Base-by-base conservation (phyloP, 208 protist species). In the Herpetomonas tarakana region DNA sequence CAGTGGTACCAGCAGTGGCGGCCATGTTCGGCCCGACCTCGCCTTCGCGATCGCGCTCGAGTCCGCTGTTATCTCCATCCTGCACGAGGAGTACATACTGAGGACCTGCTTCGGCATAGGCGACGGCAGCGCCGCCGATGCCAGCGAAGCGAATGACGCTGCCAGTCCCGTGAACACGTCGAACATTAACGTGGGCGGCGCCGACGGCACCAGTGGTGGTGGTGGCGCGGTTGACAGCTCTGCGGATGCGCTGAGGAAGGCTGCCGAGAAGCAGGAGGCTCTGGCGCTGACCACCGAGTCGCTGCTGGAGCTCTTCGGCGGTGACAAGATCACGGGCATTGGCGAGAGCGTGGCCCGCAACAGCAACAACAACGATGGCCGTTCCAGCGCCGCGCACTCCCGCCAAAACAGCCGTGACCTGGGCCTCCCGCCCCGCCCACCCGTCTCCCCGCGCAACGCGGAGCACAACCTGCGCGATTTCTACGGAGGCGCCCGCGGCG, bases 1-100 rank as follows among this genome's bases (percentile, higher is more conserved):
- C 19, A 57, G 45, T 29, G 49, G 59, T 54, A 68, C 62, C 24
- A 72, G 65, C 35, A 70, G 72, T 28, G 68, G 52, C 21, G 79
- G 76, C 28, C 69, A 78, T 38, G 44, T 95, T 24, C 76, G 81
- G 19, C 81, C 89, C 0, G 83, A 95, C 65, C 65, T 95, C 22
- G 80, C 79, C 53, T 80, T 93, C 45, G 86, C 86, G 19, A 82
- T 95, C 24, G 82, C 82, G 4, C 62, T 95, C 9, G 75, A 95
- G 71, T 81, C 85, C 1, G 60, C 60, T 19, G 64, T 92, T 57
- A 55, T 71, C 30, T 69, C 69, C 22, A 60, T 93, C 3, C 58
- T 93, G 51, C 71, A 85, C 38, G 86, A 95, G 67, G 83, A 95
- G 65, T 62, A 59, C 3, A 71, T 88, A 2, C 67, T 95, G 7